Base-by-base conservation (phyloP, 108 stramenopile species). In the Cyclostephanos invisitatus region DNA sequence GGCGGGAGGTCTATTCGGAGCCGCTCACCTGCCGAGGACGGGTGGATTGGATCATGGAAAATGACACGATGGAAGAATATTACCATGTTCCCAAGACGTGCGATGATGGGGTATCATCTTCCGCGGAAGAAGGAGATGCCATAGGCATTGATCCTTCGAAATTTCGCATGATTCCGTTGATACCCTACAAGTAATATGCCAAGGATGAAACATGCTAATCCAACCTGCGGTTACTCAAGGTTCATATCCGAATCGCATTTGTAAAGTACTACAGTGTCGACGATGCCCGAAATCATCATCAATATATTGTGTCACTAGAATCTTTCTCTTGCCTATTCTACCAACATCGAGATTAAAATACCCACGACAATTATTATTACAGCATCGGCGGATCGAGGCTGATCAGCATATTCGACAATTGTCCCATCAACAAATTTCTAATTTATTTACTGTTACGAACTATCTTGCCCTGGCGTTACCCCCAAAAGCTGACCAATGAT, bases 21-120 rank as follows among this genome's bases (percentile, higher is more conserved):
- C 46, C 70, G 36, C 67, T 79, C 18, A 72, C 58, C 5, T 79
- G 78, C 32, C 36, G 78, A 68, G 78, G 71, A 49, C 38, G 71
- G 21, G 78, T 79, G 20, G 36, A 72, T 38, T 79, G 71, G 71
- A 67, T 68, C 3, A 63, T 67, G 24, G 37, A 42, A 20, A 72
- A 72, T 72, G 70, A 79, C 54, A 63, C 71, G 12, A 67, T 72
- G 32, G 46, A 51, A 54, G 78, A 79, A 35, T 10, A 68, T 48
- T 79, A 79, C 71, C 66, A 79, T 49, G 51, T 67, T 58, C 71
- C 78, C 2, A 79, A 79, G 48, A 72, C 67, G 20, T 79, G 78
- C 35, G 70, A 9, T 27, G 53, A 27, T 25, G 53, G 24, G 5
- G 9, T 9, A 24, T 27, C 37, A 11, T 22, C 58, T 5, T 59